phyloP scores from a whole-genome alignment of 495 filamentous ascomycete genomes.

The Aspergillus leporis region DNA sequence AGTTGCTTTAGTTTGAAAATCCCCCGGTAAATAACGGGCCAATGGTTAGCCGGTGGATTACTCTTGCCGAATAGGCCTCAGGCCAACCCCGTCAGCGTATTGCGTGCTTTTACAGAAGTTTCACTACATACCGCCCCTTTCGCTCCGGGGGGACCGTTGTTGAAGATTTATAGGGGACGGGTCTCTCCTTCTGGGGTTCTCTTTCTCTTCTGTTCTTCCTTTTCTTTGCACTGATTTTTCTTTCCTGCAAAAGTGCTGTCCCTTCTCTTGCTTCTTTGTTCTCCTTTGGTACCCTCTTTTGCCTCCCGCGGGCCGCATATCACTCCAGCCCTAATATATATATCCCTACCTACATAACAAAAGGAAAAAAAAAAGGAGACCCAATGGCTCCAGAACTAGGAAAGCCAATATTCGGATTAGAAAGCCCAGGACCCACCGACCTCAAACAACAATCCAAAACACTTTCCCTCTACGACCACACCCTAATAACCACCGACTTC shows the following conservation, averaged over 20 bases:
- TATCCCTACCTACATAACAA: not conserved
- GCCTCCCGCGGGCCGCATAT: not conserved
- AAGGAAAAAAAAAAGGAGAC: not conserved
- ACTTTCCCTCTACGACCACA: slow-evolving; percentile 29
- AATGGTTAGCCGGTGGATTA: slow-evolving; percentile 2
- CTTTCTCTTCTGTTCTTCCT: not conserved
- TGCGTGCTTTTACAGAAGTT: slow-evolving; percentile 22
- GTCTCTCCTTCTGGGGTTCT: not conserved
- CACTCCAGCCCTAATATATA: not conserved
- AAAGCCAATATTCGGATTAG: not conserved
- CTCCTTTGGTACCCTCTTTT: not conserved
- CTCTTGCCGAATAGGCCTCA: slow-evolving; percentile 7
- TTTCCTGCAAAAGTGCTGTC: not conserved
- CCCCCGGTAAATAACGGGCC: not conserved
- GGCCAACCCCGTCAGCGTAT: slow-evolving; percentile 16
- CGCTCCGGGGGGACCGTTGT: not conserved
- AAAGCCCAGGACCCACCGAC: slow-evolving; percentile 2
- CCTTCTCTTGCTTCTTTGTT: not conserved
- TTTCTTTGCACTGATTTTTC: not conserved
- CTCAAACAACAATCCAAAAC: not conserved
- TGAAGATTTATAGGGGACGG: not conserved
- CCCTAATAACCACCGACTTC: slow-evolving; percentile 34
- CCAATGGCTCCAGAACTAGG: slow-evolving; percentile 21
- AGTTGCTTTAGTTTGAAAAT: slow-evolving; percentile 6
- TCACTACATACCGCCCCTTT: slow-evolving; percentile 11